Evolutionary conservation across 2,329 filamentous ascomycete genomes (phyloP), one percentile per base, ranked within the genome.

Genomic region (Pseudogymnoascus sp.): DNA sequence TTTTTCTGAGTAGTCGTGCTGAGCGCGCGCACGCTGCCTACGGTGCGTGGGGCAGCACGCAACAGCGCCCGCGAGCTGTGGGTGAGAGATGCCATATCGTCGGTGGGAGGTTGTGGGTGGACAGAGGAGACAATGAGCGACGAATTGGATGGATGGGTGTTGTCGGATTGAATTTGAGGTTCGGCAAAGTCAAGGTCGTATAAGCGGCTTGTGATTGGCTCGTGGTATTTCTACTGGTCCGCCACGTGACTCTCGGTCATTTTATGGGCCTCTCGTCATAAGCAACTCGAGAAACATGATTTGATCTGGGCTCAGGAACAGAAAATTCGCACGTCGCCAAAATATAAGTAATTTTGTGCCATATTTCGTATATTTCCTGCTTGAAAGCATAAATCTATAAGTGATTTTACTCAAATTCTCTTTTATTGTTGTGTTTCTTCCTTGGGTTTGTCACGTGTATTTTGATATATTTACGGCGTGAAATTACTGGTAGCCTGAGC

Each of bases 51-150:
- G 66, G 77, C 72, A 64, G 76, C 75, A 76, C 87, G 87, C 80
- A 89, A 80, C 74, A 89, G 81, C 72, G 84, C 79, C 76, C 85
- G 84, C 74, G 88, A 84, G 73, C 85, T 82, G 74, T 82, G 81
- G 72, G 85, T 77, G 75, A 91, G 82, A 74, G 85, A 79, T 76
- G 85, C 85, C 86, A 89, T 89, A 71, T 74, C 75, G 73, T 67
- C 66, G 64, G 61, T 64, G 65, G 62, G 62, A 39, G 37, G 18
- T 39, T 37, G 33, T 58, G 33, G 33, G 57, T 38, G 35, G 57
- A 58, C 20, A 41, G 38, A 50, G 57, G 35, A 35, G 58, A 60
- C 35, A 60, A 41, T 28, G 37, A 35, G 38, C 58, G 39, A 60
- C 41, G 58, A 28, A 41, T 43, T 33, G 58, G 6, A 58, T 47